Evolutionary conservation across 1,284 basidiomycete genomes (phyloP), one percentile per base, ranked within the genome.

Genomic region (Hypsizygus ulmarius): DNA sequence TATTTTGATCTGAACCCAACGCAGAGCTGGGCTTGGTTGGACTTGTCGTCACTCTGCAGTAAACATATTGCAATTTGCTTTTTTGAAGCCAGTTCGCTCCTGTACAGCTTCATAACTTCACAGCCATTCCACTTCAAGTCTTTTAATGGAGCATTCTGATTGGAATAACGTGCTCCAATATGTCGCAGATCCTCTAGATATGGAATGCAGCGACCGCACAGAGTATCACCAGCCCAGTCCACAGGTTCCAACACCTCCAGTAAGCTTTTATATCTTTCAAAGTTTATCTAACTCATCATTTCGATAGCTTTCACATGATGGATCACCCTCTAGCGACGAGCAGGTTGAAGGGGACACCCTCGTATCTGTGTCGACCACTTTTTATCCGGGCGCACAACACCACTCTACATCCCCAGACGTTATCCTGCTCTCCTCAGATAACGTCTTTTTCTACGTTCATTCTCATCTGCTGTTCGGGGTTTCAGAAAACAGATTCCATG

Each of bases 291-390:
- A 36, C 54, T 21, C 40, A 49, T 27, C 9, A 43, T 35, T 30
- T 46, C 18, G 11, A 15, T 50, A 81, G 78, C 68, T 70, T 50
- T 81, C 80, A 1, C 70, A 75, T 50, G 70, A 74, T 41, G 71
- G 73, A 27, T 78, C 79, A 10, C 77, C 78, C 5, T 59, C 64
- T 14, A 62, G 71, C 35, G 67, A 72, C 8, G 67, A 71, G 16
- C 64, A 73, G 0, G 64, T 70, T 4, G 65, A 70, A 9, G 64
- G 62, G n/a, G 68, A 51, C 36, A 65, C 65, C 35, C 65, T 85
- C 45, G 81, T 90, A 51, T 88, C 86, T 1, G 80, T 90, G 34
- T 89, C 87, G 11, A 90, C 87, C 15, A 85, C 85, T 0, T 90
- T 90, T 67, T 84, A 77, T 60, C 85, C 87, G 2, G 79, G 75